These are phyloP conservation scores for Globisporangium perplexum DNA, from an alignment of 352 stramenopile genomes.

Conservation along the genomic window DNA sequence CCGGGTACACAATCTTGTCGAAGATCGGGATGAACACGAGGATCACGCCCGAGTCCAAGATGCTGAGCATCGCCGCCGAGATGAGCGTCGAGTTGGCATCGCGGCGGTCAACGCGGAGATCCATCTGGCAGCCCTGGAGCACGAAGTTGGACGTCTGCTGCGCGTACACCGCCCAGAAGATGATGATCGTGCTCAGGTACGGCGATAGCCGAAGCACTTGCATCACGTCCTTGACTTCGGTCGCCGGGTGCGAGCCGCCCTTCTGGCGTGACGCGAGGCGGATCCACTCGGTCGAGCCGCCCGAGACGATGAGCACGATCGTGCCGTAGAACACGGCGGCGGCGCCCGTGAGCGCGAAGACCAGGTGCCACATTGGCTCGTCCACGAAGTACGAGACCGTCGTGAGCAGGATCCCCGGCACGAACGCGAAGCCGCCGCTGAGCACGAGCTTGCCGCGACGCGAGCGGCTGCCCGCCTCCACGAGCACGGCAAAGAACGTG, in stretches of 20 bases:
- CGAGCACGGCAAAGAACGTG: slow-evolving; percentile 64
- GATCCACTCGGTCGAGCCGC: slow-evolving; percentile 60
- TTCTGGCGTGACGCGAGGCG: slow-evolving; percentile 35
- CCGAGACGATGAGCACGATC: slow-evolving; percentile 59
- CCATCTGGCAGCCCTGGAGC: slow-evolving; percentile 89
- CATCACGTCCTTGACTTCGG: slow-evolving; percentile 62
- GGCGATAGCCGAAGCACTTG: slow-evolving; percentile 78
- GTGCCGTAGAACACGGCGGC: slow-evolving; percentile 60
- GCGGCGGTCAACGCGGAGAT: slow-evolving; percentile 55
- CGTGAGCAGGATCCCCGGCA: slow-evolving; percentile 70
- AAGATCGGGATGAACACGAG: slow-evolving; percentile 89
- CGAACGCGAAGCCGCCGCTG: slow-evolving; percentile 61
- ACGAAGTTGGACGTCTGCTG: slow-evolving; percentile 85
- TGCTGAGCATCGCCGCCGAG: slow-evolving; percentile 81
- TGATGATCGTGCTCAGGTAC: slow-evolving; percentile 80
- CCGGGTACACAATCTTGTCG: slow-evolving; percentile 77
- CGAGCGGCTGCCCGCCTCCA: slow-evolving; percentile 52
- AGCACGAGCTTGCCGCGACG: slow-evolving; percentile 64
- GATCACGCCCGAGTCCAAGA: slow-evolving; percentile 87
- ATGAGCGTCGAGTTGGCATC: slow-evolving; percentile 46
- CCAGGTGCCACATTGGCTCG: slow-evolving; percentile 48
- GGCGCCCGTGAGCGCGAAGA: slow-evolving; percentile 46
- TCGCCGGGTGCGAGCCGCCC: slow-evolving; percentile 43
- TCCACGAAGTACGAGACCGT: slow-evolving; percentile 77
- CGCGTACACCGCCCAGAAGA: slow-evolving; percentile 84